Evolutionary conservation across 441 rosid genomes (phyloP), one percentile per base, ranked within the genome.

Genomic region (Dalechampia spathulata): DNA sequence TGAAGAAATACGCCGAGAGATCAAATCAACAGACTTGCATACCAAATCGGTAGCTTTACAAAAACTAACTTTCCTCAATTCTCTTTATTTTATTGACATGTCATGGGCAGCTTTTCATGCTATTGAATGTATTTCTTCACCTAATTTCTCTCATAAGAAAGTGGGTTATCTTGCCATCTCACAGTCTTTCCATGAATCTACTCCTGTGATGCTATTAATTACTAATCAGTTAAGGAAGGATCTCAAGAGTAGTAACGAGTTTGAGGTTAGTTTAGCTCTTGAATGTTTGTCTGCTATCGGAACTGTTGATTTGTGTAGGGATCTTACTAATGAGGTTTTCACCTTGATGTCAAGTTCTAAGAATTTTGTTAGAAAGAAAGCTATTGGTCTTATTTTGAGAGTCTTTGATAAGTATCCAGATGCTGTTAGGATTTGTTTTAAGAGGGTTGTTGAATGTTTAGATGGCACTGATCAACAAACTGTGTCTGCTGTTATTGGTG

Each of bases 21-120:
- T 87, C 76, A 90, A 77, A 62, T 71, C 82, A 41, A 87, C 95
- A n/a, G 96, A 90, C 75, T 71, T 72, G 55, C 75, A 70, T 21
- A 90, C 88, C 67, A 87, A 90, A 73, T 83, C 98, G 55, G 73
- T 66, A 5, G 95, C 96, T 36, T 87, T 87, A 43, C 83, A 79
- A 15, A 90, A 90, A 53, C 96, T 90, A 62, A 50, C 87, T 9
- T 90, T 83, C 65, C 88, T 90, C 68, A 68, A 73, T 58, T 75
- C 92, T 21, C 74, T 90, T 58, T 72, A 82, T 67, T 81, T 73
- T 65, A 62, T 60, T 53, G 96, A 90, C 63, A 83, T 83, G 92
- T 79, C 98, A 0, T 87, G 87, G 79, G 98, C 96, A 2, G 71
- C 87, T 21, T 90, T 87, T 57, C 86, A 87, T 65, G 94, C 92